Evolutionary conservation across 257 asterid species (phyloP), one percentile per base, ranked within the genome.

Genomic region (Penstemon barbatus): DNA sequence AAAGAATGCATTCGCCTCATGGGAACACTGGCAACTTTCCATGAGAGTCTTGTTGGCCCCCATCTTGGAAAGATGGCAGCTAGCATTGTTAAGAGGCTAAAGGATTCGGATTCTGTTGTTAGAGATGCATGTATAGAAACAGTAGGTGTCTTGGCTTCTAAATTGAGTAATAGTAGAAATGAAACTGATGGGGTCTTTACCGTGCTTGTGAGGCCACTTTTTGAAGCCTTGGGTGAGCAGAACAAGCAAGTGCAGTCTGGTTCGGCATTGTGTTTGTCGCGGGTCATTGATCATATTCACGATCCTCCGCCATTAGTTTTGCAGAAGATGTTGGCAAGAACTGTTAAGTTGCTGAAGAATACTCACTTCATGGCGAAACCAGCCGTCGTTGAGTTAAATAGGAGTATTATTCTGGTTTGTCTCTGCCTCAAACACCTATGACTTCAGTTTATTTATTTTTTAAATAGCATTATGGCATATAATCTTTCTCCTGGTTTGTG

Each of bases 331-430:
- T 71, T 90, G 77, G 79, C 82, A 60, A 93, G 82, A 82, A 90
- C 95, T 71, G 78, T 80, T 8, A 93, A 90, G 78, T 78, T 90
- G 82, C 88, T 88, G 66, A 93, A 93, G 81, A 90, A 83, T 82
- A 95, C 95, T 45, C 96, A 93, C 72, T 93, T 88, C 85, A 85
- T 87, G 96, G 99, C 95, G 51, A 93, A 93, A 67, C 98, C 98
- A 42, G 97, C 96, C 7, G 86, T 88, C 74, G 75, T 93, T 66
- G 97, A 93, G 73, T 84, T 93, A 84, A 93, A 86, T 72, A 81
- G 93, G 78, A 93, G 99, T 77, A 90, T 93, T 65, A 83, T 90
- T 85, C 84, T 88, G 92, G 99, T 90, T 43, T 58, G 78, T 73
- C 46, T 73, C 15, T 75, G 38, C 62, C 58, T 50, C 18, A 2